Evolutionary conservation across 768 basidiomycete genomes (phyloP).

Genomic region (Mycena crocata): DNA sequence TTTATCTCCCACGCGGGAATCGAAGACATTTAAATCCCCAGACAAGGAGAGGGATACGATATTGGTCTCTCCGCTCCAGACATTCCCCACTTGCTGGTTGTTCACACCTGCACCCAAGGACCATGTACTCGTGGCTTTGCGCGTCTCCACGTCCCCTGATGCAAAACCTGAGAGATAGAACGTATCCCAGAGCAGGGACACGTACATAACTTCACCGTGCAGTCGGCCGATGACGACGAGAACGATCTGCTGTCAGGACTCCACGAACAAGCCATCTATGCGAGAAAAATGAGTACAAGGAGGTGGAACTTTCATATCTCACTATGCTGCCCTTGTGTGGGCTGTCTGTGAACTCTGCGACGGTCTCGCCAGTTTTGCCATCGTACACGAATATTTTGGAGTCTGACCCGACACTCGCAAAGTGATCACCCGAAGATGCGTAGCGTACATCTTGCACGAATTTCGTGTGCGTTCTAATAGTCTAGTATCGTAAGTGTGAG

Average conservation of each 20-base stretch:
- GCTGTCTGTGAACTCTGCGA: constrained; percentile 73
- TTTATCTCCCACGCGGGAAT: constrained; percentile 73
- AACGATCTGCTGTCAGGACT: constrained; percentile 77
- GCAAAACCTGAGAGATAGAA: background rate
- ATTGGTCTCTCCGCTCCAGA: constrained; percentile 78
- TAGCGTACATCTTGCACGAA: constrained; percentile 94
- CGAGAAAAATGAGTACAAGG: background rate
- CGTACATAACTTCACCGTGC: constrained; percentile 89
- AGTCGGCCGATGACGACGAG: constrained; percentile 88
- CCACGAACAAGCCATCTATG: constrained; percentile 84
- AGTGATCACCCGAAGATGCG: constrained; percentile 82
- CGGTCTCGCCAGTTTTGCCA: constrained; percentile 86
- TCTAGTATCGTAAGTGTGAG: constrained; percentile 51
- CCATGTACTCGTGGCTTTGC: constrained; percentile 77
- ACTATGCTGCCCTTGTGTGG: constrained; percentile 84
- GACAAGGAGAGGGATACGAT: constrained; percentile 88
- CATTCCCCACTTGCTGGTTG: constrained; percentile 89
- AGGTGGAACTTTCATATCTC: constrained; percentile 42
- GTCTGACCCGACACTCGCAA: constrained; percentile 92
- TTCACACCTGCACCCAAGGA: constrained; percentile 77
- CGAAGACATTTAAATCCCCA: constrained; percentile 86
- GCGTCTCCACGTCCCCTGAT: constrained; percentile 84
- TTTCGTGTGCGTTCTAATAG: constrained; percentile 88
- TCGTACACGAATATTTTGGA: constrained; percentile 90
- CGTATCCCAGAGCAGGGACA: constrained; percentile 1